Percentiles rank a stretch among this genome's conserved stretches.
Conservation (phyloP, 345 rosid genomes). For the Jatropha curcas region DNA sequence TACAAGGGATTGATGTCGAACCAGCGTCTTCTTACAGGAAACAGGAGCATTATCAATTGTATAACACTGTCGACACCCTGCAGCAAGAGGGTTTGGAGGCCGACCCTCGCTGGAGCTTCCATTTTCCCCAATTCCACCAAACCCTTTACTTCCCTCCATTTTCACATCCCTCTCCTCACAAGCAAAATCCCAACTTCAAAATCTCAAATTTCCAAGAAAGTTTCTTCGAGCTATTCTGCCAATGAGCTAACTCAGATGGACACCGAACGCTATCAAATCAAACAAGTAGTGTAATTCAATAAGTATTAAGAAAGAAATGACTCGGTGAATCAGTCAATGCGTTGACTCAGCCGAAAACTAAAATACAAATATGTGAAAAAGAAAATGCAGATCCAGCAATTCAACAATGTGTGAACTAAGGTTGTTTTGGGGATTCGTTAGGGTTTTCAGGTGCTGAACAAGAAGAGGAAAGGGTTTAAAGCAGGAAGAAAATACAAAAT, state of each 20-base stretch:
- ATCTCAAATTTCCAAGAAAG: not conserved
- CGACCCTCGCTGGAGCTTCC: constrained; percentile 58
- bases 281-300: not conserved
- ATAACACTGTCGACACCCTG: constrained; percentile 30
- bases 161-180: constrained; percentile 28
- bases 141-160: constrained; percentile 62
- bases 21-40: constrained; percentile 56
- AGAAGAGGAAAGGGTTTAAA: not conserved
- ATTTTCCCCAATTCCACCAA: constrained; percentile 38
- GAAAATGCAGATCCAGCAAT: not conserved
- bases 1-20: constrained; percentile 75
- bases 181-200: not conserved
- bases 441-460: constrained; percentile 4
- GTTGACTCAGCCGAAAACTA: constrained; percentile 9
- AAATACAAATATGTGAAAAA: not conserved
- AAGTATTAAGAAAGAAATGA: not conserved
- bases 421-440: not conserved
- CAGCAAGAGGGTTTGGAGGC: constrained; percentile 65
- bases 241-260: constrained; percentile 4
- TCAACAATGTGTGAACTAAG: not conserved
- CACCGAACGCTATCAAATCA: not conserved
- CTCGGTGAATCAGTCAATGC: constrained; percentile 3
- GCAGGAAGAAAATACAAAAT: not conserved
- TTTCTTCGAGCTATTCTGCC: not conserved
- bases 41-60: constrained; percentile 32